Percentiles rank a stretch among this genome's conserved stretches.
Evolutionary conservation across 2,329 filamentous ascomycete genomes (phyloP).

Genomic region (Eutypella sp.): DNA sequence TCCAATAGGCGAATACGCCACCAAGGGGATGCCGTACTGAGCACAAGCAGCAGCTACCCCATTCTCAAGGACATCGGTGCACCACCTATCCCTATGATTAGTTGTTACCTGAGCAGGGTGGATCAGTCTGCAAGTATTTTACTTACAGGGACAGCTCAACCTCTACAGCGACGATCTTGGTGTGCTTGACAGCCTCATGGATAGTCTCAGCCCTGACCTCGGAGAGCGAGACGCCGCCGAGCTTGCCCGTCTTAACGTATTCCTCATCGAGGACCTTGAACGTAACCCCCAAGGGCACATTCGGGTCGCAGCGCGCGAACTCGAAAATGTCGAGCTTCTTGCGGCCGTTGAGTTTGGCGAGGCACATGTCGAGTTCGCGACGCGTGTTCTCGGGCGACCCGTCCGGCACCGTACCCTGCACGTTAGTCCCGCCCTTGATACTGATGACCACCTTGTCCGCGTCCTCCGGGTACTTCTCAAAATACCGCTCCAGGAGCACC

Average conservation of each 20-base stretch:
- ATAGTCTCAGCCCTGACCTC: constrained; percentile 40
- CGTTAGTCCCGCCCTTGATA: constrained; percentile 47
- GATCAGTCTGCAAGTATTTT: constrained; percentile 2
- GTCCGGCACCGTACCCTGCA: constrained; percentile 30
- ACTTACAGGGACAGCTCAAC: constrained; percentile 46
- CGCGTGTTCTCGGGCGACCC: constrained; percentile 44
- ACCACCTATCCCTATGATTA: constrained; percentile 14
- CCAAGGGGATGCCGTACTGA: constrained; percentile 39
- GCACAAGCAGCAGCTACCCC: constrained; percentile 43
- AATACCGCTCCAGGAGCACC: constrained; percentile 49
- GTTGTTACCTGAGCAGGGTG: too few relatives aligned
- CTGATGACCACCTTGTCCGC: constrained; percentile 49
- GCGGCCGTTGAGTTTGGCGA: constrained; percentile 36
- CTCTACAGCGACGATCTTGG: constrained; percentile 45
- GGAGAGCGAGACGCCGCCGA: constrained; percentile 35
- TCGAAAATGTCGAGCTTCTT: constrained; percentile 51
- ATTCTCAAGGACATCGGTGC: constrained; percentile 43
- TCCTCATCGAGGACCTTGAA: constrained; percentile 30
- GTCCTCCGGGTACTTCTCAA: constrained; percentile 50
- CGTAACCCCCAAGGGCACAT: constrained; percentile 29
- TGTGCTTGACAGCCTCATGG: constrained; percentile 38
- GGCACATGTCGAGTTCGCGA: constrained; percentile 44
- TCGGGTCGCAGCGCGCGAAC: constrained; percentile 44
- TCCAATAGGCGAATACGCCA: constrained; percentile 6
- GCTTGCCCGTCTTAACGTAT: constrained; percentile 34